A percentile compares a stretch with the other conserved stretches of the same genome.
Conservation (phyloP, 768 basidiomycete genomes). For the Auricularia cornea region DNA sequence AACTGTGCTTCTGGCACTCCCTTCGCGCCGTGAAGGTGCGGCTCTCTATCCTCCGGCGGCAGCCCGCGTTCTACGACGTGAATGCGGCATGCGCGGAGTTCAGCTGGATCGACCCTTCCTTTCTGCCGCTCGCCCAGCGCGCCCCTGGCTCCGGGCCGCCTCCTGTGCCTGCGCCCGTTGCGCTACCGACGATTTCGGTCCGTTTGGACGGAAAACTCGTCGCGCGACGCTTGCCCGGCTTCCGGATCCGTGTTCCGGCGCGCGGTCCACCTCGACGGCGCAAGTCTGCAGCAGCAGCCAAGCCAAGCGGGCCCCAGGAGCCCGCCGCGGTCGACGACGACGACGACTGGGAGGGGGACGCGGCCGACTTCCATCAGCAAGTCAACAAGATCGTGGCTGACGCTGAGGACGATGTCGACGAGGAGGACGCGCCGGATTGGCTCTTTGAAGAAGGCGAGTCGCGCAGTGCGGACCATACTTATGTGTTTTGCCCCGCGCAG, state of each 20-base stretch:
- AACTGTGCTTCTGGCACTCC: constrained; percentile 33
- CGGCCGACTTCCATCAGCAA: neutral
- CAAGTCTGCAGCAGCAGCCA: neutral
- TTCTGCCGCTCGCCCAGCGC: constrained; percentile 16
- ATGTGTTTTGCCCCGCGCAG: constrained; percentile 22
- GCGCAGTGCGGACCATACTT: constrained; percentile 7
- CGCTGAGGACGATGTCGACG: constrained; percentile 9
- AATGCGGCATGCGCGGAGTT: constrained; percentile 19
- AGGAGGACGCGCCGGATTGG: constrained; percentile 22
- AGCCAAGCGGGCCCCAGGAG: too few species aligned
- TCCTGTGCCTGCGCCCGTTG: neutral
- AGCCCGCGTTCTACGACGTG: constrained; percentile 23
- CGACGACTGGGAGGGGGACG: neutral
- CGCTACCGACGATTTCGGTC: constrained; percentile 4
- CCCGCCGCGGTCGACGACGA: too few species aligned
- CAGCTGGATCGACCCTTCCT: constrained; percentile 17
- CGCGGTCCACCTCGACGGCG: neutral
- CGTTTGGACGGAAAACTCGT: constrained; percentile 11
- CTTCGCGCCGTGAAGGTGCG: constrained; percentile 23
- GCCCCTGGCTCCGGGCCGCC: neutral
- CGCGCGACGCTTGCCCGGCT: neutral
- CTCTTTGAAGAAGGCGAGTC: constrained; percentile 21
- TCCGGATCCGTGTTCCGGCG: neutral
- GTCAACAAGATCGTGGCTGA: neutral
- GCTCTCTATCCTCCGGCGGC: constrained; percentile 16